A percentile compares a stretch with the other conserved stretches of the same genome.
These are phyloP conservation scores for Cladosporium colombiae DNA, from an alignment of 2,329 filamentous ascomycete genomes.

Conservation along the genomic window DNA sequence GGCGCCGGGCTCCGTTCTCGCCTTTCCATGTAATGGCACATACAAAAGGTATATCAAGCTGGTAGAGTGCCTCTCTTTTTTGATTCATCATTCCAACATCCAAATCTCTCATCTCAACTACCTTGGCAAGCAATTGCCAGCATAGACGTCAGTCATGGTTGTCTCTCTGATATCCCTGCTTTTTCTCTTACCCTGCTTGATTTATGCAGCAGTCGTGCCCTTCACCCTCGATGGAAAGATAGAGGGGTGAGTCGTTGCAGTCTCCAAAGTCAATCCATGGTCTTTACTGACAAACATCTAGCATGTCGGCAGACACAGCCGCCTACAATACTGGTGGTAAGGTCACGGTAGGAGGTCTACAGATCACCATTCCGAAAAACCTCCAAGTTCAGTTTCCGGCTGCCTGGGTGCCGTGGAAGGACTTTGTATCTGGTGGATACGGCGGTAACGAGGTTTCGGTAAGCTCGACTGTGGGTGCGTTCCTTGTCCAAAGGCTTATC, in stretches of 20 bases:
- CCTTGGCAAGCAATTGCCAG: background rate
- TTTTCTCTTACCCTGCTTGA: slow-evolving; percentile 2
- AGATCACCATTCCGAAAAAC: slow-evolving; percentile 52
- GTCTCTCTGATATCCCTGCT: background rate
- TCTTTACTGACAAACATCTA: background rate
- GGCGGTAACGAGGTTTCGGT: slow-evolving; percentile 32
- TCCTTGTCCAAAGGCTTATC: background rate
- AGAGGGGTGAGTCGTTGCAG: slow-evolving; percentile 28
- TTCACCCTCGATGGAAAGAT: slow-evolving; percentile 35
- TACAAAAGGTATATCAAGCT: background rate
- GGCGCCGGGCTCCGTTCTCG: background rate
- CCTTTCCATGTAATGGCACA: background rate
- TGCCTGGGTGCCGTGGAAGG: slow-evolving; percentile 46
- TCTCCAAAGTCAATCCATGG: background rate
- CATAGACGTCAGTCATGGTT: background rate
- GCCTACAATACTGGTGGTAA: slow-evolving; percentile 49
- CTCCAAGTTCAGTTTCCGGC: slow-evolving; percentile 53
- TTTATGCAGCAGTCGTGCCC: slow-evolving; percentile 13
- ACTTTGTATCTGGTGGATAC: slow-evolving; percentile 32
- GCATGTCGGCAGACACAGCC: slow-evolving; percentile 14
- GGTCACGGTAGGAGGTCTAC: slow-evolving; percentile 49
- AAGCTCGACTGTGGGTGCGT: slow-evolving; percentile 8
- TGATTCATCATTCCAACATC: background rate
- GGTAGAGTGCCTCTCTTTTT: background rate
- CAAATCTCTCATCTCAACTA: background rate